A percentile compares a stretch with the other conserved stretches of the same genome.
phyloP scores from a whole-genome alignment of 306 rosid genomes.

The Cicer arietinum region DNA sequence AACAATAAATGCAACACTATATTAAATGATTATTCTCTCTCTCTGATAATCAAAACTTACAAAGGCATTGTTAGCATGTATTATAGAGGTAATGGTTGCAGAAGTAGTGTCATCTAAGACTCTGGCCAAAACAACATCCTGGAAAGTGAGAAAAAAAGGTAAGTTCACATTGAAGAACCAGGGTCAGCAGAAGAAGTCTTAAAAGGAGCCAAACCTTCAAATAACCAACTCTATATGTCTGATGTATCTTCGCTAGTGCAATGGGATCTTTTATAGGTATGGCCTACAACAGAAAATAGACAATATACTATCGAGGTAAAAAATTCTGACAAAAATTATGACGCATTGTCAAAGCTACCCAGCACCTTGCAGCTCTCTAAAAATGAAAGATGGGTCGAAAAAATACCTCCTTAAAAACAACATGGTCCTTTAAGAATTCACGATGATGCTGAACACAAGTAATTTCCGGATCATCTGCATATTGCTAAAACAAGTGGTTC shows the following conservation, averaged over 20 bases:
- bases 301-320: neutral
- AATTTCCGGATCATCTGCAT: conserved; percentile 90
- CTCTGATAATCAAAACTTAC: conserved; percentile 57
- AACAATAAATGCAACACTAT: conserved; percentile 35
- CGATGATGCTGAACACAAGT: conserved; percentile 75
- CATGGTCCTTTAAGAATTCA: conserved; percentile 81
- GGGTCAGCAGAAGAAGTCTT: conserved; percentile 9
- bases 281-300: conserved; percentile 62
- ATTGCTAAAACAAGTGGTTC: conserved; percentile 36
- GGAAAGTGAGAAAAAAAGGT: conserved; percentile 48
- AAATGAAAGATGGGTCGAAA: conserved; percentile 20
- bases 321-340: neutral
- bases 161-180: conserved; percentile 40
- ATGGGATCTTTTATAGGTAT: conserved; percentile 81
- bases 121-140: conserved; percentile 96
- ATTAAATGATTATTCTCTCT: conserved; percentile 16
- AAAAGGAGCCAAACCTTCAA: conserved; percentile 67
- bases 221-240: conserved; percentile 93
- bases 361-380: conserved; percentile 21
- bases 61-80: conserved; percentile 83
- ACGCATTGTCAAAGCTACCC: conserved; percentile 23
- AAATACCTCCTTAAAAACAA: conserved; percentile 91
- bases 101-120: conserved; percentile 82
- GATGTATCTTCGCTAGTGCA: conserved; percentile 93
- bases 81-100: conserved; percentile 83